Conservation (phyloP, 371 early-diverging fungal species). For the Lichtheimia hyalospora region DNA sequence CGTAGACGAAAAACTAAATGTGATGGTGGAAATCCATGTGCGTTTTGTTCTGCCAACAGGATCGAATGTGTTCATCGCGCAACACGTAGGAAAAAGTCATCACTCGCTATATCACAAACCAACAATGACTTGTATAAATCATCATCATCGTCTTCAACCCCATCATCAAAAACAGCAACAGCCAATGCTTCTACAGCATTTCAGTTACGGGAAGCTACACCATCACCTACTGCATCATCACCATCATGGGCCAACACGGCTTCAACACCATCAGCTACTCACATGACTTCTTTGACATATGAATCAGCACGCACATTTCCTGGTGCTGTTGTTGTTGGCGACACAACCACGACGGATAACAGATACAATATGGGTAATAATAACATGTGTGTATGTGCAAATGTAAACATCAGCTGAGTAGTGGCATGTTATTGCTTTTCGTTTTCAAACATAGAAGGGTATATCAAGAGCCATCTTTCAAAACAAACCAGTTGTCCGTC, state of each 20-base stretch:
- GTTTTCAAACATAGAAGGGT: neutral
- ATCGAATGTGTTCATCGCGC: constrained; percentile 44
- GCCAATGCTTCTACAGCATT: too few species aligned
- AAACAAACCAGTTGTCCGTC: constrained; percentile 18
- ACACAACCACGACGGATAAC: too few species aligned
- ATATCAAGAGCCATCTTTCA: constrained; percentile 8
- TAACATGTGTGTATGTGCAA: neutral
- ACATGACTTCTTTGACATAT: too few species aligned
- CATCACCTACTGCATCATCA: too few species aligned
- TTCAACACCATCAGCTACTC: too few species aligned
- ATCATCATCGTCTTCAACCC: neutral
- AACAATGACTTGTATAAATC: neutral
- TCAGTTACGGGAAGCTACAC: too few species aligned
- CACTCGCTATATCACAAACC: neutral
- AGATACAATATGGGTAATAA: too few species aligned
- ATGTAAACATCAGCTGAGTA: neutral
- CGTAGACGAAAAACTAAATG: constrained; percentile 54
- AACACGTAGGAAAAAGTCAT: constrained; percentile 17
- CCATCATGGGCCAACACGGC: too few species aligned
- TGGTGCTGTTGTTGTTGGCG: too few species aligned
- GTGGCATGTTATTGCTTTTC: neutral
- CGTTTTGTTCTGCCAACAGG: constrained; percentile 41
- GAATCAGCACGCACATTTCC: too few species aligned
- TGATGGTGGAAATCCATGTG: constrained; percentile 49
- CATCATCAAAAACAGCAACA: neutral